These are phyloP conservation scores for Sarocladiaceae sp. DNA, from an alignment of 2,329 filamentous ascomycete species.

Conservation along the genomic window DNA sequence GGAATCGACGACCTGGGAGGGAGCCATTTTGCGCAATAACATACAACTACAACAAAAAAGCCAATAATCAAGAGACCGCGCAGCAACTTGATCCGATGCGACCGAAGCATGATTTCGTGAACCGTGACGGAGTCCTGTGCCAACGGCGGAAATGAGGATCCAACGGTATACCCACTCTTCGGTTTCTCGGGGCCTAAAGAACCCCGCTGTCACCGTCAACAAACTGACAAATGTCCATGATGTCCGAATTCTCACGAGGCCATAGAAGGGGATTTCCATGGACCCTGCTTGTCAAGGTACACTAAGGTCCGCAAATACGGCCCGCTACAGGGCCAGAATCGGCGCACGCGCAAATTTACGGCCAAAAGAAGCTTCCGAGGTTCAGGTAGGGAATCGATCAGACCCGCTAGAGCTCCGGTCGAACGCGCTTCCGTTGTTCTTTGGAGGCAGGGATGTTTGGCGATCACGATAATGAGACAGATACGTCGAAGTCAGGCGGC, in stretches of 20 bases:
- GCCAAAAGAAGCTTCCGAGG: neutral
- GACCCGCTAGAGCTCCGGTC: neutral
- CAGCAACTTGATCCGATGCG: too few relatives aligned
- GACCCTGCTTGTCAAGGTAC: neutral
- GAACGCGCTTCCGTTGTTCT: neutral
- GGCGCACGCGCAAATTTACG: slow-evolving; percentile 6
- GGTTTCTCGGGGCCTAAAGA: neutral
- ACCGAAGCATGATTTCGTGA: too few relatives aligned
- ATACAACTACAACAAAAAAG: too few relatives aligned
- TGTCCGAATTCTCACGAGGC: neutral
- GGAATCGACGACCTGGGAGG: too few relatives aligned
- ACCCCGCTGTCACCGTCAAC: neutral
- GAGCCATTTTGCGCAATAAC: too few relatives aligned
- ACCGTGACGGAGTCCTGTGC: too few relatives aligned
- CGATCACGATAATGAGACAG: neutral
- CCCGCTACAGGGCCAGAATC: slow-evolving; percentile 1
- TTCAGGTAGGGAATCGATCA: neutral
- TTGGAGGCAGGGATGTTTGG: neutral
- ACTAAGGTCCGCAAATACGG: neutral
- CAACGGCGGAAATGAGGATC: slow-evolving; percentile 8
- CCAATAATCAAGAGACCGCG: too few relatives aligned
- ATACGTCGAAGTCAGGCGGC: too few relatives aligned
- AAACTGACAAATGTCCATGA: neutral
- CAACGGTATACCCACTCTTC: slow-evolving; percentile 5
- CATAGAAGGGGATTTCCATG: too few relatives aligned